Base-by-base conservation (phyloP, 75 land plant genomes). In the Larix kaempferi region DNA sequence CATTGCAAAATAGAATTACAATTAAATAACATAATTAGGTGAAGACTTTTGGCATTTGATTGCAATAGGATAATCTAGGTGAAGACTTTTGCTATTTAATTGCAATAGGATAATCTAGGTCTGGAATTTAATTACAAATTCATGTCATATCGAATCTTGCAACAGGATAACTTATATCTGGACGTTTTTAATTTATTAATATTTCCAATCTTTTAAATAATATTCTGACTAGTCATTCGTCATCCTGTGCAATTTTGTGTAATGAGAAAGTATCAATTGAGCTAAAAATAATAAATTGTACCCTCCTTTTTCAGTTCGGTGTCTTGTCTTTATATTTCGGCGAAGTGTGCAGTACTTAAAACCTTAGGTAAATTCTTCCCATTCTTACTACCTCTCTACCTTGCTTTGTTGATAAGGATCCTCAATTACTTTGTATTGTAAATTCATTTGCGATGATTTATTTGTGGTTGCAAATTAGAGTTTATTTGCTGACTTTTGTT, bases 321-420 rank as follows among this genome's bases (percentile, higher is more conserved):
- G 84, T 19, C 25, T 88, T 25, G 84, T 92, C 52, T 92, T 92
- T 81, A 82, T 81, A 13, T 89, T 92, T 56, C 90, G 94, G 5
- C 75, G 87, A 29, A 54, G 74, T 62, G 84, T 90, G 26, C 94
- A 92, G 54, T 60, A 57, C 8, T 67, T 92, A 57, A 82, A 79
- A 5, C 94, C 92, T 37, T 86, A 84, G 88, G 94, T 92, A 59
- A 16, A 78, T 35, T 52, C 13, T 80, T 61, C 17, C 16, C 26
- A 33, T 52, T 29, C 4, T 72, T 41, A n/a, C 33, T 62, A 41
- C 49, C n/a, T 57, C 33, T 71, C 37, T 75, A 16, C 21, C 25
- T 35, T n/a, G 10, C 65, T 44, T 79, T 29, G 13, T 35, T 6
- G 26, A 25, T 74, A 52, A 21, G 44, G 22, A 33, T 59, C 41